Base-by-base conservation (phyloP, 495 filamentous ascomycete genomes). In the Neurospora pannonica region DNA sequence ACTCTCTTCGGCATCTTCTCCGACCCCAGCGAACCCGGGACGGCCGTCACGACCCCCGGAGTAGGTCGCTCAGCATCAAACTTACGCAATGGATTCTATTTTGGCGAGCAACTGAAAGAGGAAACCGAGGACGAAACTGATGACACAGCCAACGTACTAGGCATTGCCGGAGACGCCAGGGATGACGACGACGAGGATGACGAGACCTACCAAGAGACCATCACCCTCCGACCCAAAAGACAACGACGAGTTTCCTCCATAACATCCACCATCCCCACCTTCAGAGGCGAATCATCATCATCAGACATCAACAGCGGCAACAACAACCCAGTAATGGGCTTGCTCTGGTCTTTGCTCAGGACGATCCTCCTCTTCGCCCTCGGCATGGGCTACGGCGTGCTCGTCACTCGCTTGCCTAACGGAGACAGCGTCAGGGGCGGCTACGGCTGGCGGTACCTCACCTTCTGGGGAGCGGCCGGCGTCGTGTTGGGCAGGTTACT, bases 1-100 rank as follows among this genome's bases (percentile, higher is more conserved):
- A 97, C 96, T 1, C 89, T 98, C 0, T 92, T 90, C 76, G 96
- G 96, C 62, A 99, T 98, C 80, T 98, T 96, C 84, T 88, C 89
- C 13, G 92, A 91, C 17, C 48, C 78, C 31, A 76, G 48, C 10
- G 54, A 67, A 28, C 15, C 28, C 2, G 31, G 31, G 2, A 67
- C 31, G 6, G 54, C 54, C 13, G 54, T 7, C 15, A 67, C 54
- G 3, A 67, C 28, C 11, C 54, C 54, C 28, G 28, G 54, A 17
- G 15, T 67, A 67, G 28, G 54, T 36, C 54, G 54, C 28, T 67
- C 54, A 3, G 15, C 54, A 19, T 67, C 54, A 5, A 67, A 67
- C 54, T 19, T 67, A 9, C 54, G 54, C 28, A 34, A 67, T 19
- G 54, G 54, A 19, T 31, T 67, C 6, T 67, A 31, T 28, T 34